Percentiles rank a stretch among this genome's conserved stretches.
Conservation (phyloP, 441 rosid genomes). For the Corymbia citriodora region DNA sequence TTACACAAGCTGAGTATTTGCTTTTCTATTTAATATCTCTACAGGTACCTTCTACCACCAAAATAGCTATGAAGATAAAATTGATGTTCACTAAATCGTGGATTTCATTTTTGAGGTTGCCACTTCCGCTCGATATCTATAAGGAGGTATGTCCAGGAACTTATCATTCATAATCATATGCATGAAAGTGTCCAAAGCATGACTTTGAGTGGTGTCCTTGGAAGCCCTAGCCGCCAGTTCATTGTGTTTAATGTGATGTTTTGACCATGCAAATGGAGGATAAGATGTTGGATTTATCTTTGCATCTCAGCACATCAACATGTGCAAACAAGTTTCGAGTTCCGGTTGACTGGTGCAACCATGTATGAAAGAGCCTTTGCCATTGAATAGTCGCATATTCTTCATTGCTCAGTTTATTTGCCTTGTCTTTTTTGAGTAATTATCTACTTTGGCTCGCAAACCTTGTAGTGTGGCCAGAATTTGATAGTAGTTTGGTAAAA, state of each 20-base stretch:
- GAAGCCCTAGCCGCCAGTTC: neutral
- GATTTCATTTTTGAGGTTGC: constrained; percentile 79
- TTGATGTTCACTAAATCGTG: constrained; percentile 79
- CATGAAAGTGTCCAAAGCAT: neutral
- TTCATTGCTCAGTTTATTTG: neutral
- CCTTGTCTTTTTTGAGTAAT: neutral
- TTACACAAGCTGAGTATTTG: neutral
- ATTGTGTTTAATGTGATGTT: neutral
- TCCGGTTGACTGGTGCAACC: neutral
- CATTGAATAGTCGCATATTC: neutral
- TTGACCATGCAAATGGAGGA: neutral
- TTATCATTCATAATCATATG: neutral
- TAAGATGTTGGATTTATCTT: neutral
- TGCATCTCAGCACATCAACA: neutral
- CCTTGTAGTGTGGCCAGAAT: neutral
- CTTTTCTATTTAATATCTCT: neutral
- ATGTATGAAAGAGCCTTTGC: neutral
- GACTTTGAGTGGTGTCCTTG: neutral
- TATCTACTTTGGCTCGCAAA: neutral
- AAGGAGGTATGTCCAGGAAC: constrained; percentile 53
- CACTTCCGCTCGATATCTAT: constrained; percentile 72
- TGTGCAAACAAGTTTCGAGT: neutral
- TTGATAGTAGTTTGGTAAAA: neutral
- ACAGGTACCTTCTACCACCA: constrained; percentile 51
- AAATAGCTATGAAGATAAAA: constrained; percentile 63